Conservation (phyloP, 768 basidiomycete genomes). For the Terana coerulea region DNA sequence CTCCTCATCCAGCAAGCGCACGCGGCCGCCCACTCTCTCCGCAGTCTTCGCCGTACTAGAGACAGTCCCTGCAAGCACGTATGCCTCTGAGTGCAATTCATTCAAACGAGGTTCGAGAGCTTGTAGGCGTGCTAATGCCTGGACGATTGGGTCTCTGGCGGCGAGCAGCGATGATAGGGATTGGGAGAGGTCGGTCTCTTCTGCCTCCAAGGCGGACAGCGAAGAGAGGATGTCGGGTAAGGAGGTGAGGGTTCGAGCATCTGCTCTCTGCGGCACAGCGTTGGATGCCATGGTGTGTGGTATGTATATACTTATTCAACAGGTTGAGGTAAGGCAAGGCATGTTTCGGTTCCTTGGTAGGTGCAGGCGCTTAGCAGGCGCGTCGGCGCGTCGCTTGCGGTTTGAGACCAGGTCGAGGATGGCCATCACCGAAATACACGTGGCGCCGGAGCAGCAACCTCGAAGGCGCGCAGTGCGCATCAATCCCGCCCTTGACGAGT, state of each 20-base stretch:
- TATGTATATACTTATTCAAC: too few relatives aligned
- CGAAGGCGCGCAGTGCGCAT: too few relatives aligned
- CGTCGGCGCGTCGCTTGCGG: too few relatives aligned
- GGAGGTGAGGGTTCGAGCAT: constrained; percentile 43
- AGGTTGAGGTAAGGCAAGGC: too few relatives aligned
- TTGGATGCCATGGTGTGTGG: too few relatives aligned
- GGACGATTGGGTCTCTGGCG: constrained; percentile 59
- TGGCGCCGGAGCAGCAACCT: too few relatives aligned
- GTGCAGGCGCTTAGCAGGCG: too few relatives aligned
- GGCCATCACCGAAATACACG: too few relatives aligned
- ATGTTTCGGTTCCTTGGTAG: too few relatives aligned
- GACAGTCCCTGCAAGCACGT: constrained; percentile 52
- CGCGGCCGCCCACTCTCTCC: constrained; percentile 88
- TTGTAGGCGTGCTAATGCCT: constrained; percentile 59
- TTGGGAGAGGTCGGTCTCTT: constrained; percentile 73
- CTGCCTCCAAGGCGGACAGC: constrained; percentile 69
- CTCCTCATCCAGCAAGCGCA: constrained; percentile 86
- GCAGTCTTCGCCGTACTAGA: constrained; percentile 74
- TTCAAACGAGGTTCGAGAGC: constrained; percentile 60
- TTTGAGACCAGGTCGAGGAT: too few relatives aligned
- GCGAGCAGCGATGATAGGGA: constrained; percentile 70
- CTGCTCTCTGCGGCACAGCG: too few relatives aligned
- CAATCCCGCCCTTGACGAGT: too few relatives aligned
- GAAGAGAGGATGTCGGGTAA: constrained; percentile 71
- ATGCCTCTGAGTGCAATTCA: constrained; percentile 55